Evolutionary conservation across 2,329 filamentous ascomycete genomes (phyloP), one percentile per base, ranked within the genome.

Genomic region (Trichoderma koningii): DNA sequence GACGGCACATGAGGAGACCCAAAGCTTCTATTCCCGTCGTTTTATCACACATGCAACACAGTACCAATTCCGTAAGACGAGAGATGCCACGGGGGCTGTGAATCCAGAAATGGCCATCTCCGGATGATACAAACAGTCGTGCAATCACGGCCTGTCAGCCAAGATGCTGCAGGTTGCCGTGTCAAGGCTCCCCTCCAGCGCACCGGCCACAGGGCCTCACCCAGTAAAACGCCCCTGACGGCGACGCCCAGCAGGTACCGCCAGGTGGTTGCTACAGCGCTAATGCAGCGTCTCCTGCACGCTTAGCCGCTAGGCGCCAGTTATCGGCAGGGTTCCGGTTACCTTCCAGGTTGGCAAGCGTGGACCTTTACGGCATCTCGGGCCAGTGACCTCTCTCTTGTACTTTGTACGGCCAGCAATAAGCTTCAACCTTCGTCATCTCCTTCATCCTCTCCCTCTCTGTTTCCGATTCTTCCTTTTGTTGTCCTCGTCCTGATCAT

Each of bases 221-320:
- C 26, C 26, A 30, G 23, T 26, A 9, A 15, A 51, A 30, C 7
- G 48, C 48, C 48, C 48, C 48, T 51, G 26, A 30, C 48, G 48
- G 48, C 48, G 10, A 30, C 23, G 26, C n/a, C 51, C 26, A 56
- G 38, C 42, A 56, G 41, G 34, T 50, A 28, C 55, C 23, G 44
- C 17, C 28, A 41, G 34, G 59, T 50, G 55, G 52, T 56, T 34
- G 26, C 60, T 51, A 51, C 57, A 52, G 51, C 60, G 44, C 60
- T 63, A 63, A 63, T 63, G 60, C 51, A 55, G 60, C 47, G 42
- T 53, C 21, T 17, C 15, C n/a, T 48, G 60, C 50, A 48, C 48
- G 52, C 51, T 56, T 17, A 44, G 52, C 52, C 51, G 51, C 52
- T 15, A 21, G 44, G 45, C 57, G 55, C 55, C 23, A 34, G 30